These are phyloP conservation scores for Taphrina betulina DNA, from an alignment of 1,139 yeast genomes.

Conservation along the genomic window DNA sequence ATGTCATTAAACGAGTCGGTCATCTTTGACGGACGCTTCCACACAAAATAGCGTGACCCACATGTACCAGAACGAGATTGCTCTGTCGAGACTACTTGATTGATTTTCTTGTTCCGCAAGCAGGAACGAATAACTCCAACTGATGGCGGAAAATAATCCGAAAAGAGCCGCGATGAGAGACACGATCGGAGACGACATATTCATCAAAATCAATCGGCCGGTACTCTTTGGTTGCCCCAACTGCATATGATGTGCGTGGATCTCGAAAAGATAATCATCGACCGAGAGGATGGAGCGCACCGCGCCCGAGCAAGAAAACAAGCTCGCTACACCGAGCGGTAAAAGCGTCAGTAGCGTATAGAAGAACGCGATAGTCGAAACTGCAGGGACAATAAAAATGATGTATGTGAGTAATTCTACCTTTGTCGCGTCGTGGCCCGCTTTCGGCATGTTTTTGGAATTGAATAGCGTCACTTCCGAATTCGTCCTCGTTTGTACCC, in stretches of 20 bases:
- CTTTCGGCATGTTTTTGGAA: too few relatives aligned
- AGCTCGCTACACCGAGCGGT: not conserved
- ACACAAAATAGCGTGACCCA: not conserved
- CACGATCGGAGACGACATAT: not conserved
- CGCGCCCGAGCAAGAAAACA: not conserved
- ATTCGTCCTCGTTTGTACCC: not conserved
- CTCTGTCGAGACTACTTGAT: not conserved
- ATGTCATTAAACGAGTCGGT: too few relatives aligned
- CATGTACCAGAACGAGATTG: not conserved
- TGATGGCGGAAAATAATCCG: conserved; percentile 6
- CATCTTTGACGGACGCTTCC: too few relatives aligned
- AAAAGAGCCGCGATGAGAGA: not conserved
- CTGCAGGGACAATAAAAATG: not conserved
- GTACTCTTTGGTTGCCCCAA: not conserved
- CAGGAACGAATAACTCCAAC: not conserved
- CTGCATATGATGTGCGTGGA: conserved; percentile 1
- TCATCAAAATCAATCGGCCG: not conserved
- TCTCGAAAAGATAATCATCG: not conserved
- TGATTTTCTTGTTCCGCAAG: not conserved
- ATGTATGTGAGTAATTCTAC: not conserved
- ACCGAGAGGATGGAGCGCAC: not conserved
- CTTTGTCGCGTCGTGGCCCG: not conserved
- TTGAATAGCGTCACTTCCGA: not conserved
- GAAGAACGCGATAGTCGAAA: not conserved
- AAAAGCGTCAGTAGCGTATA: conserved; percentile 5